These are phyloP conservation scores for Didymella glomerata DNA, from an alignment of 2,329 filamentous ascomycete species.

Conservation along the genomic window DNA sequence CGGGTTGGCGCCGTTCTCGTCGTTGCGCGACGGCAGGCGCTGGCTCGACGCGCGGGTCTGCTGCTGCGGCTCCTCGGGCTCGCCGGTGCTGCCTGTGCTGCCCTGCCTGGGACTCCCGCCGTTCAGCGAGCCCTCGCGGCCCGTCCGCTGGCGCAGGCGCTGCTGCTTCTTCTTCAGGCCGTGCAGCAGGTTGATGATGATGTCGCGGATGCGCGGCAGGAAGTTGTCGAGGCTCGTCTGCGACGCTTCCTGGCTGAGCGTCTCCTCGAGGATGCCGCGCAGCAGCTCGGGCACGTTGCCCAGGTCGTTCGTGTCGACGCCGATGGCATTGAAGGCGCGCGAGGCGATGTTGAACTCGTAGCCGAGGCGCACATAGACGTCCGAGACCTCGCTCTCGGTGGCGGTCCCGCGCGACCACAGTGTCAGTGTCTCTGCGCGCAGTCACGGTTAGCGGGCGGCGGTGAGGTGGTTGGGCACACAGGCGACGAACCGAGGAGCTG, in stretches of 20 bases:
- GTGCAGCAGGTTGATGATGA: slow-evolving; percentile 97
- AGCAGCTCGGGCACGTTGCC: slow-evolving; percentile 94
- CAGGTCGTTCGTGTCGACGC: slow-evolving; percentile 91
- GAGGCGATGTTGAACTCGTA: slow-evolving; percentile 99
- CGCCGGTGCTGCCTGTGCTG: slow-evolving; percentile 45
- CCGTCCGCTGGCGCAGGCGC: slow-evolving; percentile 71
- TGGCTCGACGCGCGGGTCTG: slow-evolving; percentile 54
- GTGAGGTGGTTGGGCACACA: slow-evolving; percentile 11
- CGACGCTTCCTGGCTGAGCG: slow-evolving; percentile 94
- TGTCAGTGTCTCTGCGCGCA: slow-evolving; percentile 78
- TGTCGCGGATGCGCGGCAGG: slow-evolving; percentile 92
- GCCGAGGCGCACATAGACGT: slow-evolving; percentile 95
- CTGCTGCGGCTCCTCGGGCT: slow-evolving; percentile 51
- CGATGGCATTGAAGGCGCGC: slow-evolving; percentile 94
- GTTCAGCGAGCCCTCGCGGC: slow-evolving; percentile 57
- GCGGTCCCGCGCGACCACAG: slow-evolving; percentile 95
- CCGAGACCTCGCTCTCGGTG: slow-evolving; percentile 93
- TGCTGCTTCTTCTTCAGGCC: slow-evolving; percentile 97
- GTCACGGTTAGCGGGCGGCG: slow-evolving; percentile 24
- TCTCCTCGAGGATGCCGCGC: slow-evolving; percentile 91
- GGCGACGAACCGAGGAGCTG: slow-evolving; percentile 71
- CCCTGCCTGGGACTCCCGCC: slow-evolving; percentile 52
- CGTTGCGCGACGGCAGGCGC: slow-evolving; percentile 52
- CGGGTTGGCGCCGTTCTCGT: slow-evolving; percentile 51
- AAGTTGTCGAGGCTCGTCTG: slow-evolving; percentile 93